Conservation (phyloP, 805 yeast genomes). For the Saturnispora kantuleensis region DNA sequence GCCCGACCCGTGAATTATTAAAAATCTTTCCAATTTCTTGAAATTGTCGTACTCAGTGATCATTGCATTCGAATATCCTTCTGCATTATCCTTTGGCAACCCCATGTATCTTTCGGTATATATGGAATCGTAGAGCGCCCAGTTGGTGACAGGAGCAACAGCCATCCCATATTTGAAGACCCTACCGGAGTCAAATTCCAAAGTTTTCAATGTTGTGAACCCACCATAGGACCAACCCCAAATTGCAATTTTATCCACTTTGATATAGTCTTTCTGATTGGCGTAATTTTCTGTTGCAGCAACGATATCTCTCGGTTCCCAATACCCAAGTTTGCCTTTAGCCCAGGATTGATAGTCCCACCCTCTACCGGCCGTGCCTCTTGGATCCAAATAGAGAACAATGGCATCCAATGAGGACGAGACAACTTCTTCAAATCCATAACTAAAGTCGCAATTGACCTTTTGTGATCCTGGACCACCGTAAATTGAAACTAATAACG, state of each 20-base stretch:
- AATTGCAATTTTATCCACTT: slow-evolving; percentile 46
- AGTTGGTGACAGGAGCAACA: slow-evolving; percentile 79
- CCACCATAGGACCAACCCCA: slow-evolving; percentile 95
- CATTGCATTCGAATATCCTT: slow-evolving; percentile 40
- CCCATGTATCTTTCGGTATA: slow-evolving; percentile 75
- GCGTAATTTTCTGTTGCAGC: slow-evolving; percentile 43
- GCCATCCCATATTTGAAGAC: slow-evolving; percentile 68
- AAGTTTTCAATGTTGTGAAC: slow-evolving; percentile 60
- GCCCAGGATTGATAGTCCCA: slow-evolving; percentile 58
- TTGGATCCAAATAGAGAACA: slow-evolving; percentile 61
- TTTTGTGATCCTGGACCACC: slow-evolving; percentile 79
- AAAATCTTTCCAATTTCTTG: slow-evolving; percentile 41
- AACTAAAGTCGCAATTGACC: slow-evolving; percentile 34
- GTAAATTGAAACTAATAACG: slow-evolving; percentile 57
- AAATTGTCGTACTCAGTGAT: slow-evolving; percentile 35
- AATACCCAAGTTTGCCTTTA: slow-evolving; percentile 48
- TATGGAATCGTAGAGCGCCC: slow-evolving; percentile 66
- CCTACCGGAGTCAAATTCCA: slow-evolving; percentile 55
- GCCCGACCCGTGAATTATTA: slow-evolving; percentile 73
- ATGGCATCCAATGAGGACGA: slow-evolving; percentile 49
- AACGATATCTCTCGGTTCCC: slow-evolving; percentile 67
- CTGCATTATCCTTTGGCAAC: slow-evolving; percentile 36
- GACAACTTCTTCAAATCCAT: slow-evolving; percentile 51
- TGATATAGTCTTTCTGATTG: slow-evolving; percentile 36
- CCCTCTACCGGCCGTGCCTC: slow-evolving; percentile 76